These are phyloP conservation scores for Lachancea fermentati DNA, from an alignment of 805 yeast species.

Conservation along the genomic window DNA sequence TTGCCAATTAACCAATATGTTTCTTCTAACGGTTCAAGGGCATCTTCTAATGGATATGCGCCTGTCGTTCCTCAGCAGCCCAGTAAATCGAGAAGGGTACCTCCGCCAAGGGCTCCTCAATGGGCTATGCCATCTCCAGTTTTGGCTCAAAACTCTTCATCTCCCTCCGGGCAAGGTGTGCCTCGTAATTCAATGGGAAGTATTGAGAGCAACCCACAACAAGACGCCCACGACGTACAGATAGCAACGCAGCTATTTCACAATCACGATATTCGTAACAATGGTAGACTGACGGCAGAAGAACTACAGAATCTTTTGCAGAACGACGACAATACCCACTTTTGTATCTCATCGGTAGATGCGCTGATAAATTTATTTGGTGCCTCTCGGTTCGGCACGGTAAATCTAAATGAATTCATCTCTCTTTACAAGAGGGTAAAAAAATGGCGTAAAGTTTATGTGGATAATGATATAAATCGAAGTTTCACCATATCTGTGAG, in stretches of 20 bases:
- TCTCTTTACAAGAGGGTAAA: slow-evolving; percentile 32
- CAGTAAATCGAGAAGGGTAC: too few species aligned
- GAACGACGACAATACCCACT: slow-evolving; percentile 32
- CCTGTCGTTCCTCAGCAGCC: too few species aligned
- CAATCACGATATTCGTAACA: slow-evolving; percentile 28
- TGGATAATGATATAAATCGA: slow-evolving; percentile 32
- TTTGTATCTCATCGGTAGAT: slow-evolving; percentile 32
- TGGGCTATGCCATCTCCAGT: slow-evolving; percentile 1
- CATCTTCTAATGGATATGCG: neutral
- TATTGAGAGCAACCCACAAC: slow-evolving; percentile 5
- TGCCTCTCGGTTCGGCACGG: slow-evolving; percentile 32
- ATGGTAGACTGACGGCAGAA: slow-evolving; percentile 30
- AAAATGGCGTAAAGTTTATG: slow-evolving; percentile 33
- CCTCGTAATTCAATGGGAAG: neutral
- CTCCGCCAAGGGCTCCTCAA: slow-evolving; percentile 1
- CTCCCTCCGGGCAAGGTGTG: neutral
- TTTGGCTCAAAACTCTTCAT: slow-evolving; percentile 1
- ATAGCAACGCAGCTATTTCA: slow-evolving; percentile 29
- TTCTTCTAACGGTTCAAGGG: neutral
- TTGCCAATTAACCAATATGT: too few species aligned
- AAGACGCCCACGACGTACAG: slow-evolving; percentile 23
- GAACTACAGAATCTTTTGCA: slow-evolving; percentile 32
- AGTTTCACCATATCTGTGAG: slow-evolving; percentile 28
- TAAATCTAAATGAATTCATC: slow-evolving; percentile 29
- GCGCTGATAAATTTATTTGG: slow-evolving; percentile 33